phyloP scores from a whole-genome alignment of 2,329 filamentous ascomycete species.

The Fusarium transvaalense region DNA sequence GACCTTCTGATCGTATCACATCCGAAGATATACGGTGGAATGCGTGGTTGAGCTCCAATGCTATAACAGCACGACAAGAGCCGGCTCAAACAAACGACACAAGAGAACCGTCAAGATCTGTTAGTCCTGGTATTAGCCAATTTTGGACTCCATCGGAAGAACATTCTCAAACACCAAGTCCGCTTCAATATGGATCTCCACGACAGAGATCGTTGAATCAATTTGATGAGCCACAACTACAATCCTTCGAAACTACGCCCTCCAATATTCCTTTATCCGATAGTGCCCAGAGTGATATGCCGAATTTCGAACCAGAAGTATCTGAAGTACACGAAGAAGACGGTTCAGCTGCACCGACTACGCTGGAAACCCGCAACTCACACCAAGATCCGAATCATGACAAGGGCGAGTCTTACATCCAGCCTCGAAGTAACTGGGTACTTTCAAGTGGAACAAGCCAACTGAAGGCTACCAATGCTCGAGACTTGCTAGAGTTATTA shows the following conservation, averaged over 20 bases:
- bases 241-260: not conserved
- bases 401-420: constrained; percentile 2
- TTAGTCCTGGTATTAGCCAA: constrained; percentile 38
- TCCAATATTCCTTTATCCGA: not conserved
- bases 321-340: not conserved
- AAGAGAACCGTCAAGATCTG: not conserved
- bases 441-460: constrained; percentile 8
- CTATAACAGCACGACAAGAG: not conserved
- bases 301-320: constrained; percentile 1
- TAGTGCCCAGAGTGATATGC: not conserved
- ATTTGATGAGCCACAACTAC: not conserved
- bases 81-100: not conserved
- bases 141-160: constrained; percentile 26
- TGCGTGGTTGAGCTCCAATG: constrained; percentile 36
- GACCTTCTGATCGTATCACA: constrained; percentile 1
- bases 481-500: constrained; percentile 43
- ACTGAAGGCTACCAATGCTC: constrained; percentile 20
- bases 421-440: constrained; percentile 5
- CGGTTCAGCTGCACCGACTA: not conserved
- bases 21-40: constrained; percentile 43
- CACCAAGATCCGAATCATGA: not conserved
- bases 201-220: not conserved
- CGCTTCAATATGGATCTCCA: not conserved
- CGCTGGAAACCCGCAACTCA: not conserved
- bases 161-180: not conserved